These are phyloP conservation scores for Aspergillus saccharolyticus DNA, from an alignment of 495 filamentous ascomycete genomes.

Conservation along the genomic window DNA sequence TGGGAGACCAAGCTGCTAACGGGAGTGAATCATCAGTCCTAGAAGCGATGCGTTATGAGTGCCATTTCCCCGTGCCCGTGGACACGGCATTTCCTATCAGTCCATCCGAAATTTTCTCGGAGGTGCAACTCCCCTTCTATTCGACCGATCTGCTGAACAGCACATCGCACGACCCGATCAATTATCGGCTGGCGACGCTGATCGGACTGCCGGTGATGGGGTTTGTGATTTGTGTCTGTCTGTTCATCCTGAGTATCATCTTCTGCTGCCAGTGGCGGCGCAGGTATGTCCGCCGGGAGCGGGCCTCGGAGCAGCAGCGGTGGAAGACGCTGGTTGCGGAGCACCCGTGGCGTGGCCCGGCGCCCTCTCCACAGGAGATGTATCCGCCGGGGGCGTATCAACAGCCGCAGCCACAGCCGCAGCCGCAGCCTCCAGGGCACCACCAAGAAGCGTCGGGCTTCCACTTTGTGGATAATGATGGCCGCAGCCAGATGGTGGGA, in stretches of 20 bases:
- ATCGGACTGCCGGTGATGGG: constrained; percentile 43
- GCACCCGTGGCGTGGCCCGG: not conserved
- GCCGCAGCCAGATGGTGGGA: constrained; percentile 17
- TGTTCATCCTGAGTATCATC: not conserved
- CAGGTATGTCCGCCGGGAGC: not conserved
- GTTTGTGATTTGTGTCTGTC: constrained; percentile 1
- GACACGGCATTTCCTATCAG: constrained; percentile 36
- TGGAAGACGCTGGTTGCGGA: constrained; percentile 2
- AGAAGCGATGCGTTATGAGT: constrained; percentile 46
- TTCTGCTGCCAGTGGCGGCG: not conserved
- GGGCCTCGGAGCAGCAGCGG: not conserved
- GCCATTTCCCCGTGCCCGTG: constrained; percentile 35
- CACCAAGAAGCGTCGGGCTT: constrained; percentile 20
- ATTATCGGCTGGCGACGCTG: constrained; percentile 38
- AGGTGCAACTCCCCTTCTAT: constrained; percentile 34
- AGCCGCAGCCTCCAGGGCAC: not conserved
- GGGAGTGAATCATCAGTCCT: constrained; percentile 33
- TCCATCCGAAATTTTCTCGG: constrained; percentile 42
- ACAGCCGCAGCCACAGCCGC: not conserved
- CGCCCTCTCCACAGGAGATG: not conserved
- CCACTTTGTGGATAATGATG: constrained; percentile 27
- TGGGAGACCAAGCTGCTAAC: not conserved
- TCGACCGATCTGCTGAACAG: constrained; percentile 24
- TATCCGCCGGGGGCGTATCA: not conserved
- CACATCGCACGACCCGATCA: constrained; percentile 17